Base-by-base conservation (phyloP, 2,329 filamentous ascomycete genomes). In the Penicillium polonicum region DNA sequence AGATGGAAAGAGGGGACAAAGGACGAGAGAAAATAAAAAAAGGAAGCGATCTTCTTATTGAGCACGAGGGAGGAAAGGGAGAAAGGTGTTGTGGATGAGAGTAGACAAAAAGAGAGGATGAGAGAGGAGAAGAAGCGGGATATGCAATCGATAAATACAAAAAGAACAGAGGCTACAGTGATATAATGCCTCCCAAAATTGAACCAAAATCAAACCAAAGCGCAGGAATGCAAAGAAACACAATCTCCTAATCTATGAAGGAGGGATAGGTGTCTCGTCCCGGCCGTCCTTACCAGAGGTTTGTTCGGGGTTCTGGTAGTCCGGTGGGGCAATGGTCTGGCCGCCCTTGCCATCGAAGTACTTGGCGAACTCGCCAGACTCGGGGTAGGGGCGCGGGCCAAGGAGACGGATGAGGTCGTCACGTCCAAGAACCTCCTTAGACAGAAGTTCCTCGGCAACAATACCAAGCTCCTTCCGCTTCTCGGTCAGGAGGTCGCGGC, bases 391-490 rank as follows among this genome's bases (percentile, higher is more conserved):
- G 63, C 94, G 80, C 46, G 88, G 88, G 23, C 94, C 94, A 27
- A 99, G 81, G 55, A 99, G 80, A 29, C 94, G 83, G 50, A 97
- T 86, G 84, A 97, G 88, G 76, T 99, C 94, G 69, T 99, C 94
- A 57, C 94, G 84, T 35, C 88, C 87, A 23, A 99, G 83, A 68
- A 97, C 88, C 79, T 99, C 94, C 83, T 97, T 97, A 69, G 81
- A 85, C 62, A 99, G 81, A 57, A 99, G 80, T 78, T 99, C 94
- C 80, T 99, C 92, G 0, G 94, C 94, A 5, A 99, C 86, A 39
- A 97, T 79, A 3, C 91, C 91, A 36, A 99, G 83, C 77, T 97
- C 91, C 68, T 84, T 82, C 82, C 95, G 94, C 86, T 91, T 96
- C 78, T 89, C 88, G 2, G 83, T 84, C 51, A 99, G 82, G 27